Percentiles rank a stretch among this genome's conserved stretches.
Conservation (phyloP, 2,329 filamentous ascomycete species). For the Aspergillus pseudoglaucus region DNA sequence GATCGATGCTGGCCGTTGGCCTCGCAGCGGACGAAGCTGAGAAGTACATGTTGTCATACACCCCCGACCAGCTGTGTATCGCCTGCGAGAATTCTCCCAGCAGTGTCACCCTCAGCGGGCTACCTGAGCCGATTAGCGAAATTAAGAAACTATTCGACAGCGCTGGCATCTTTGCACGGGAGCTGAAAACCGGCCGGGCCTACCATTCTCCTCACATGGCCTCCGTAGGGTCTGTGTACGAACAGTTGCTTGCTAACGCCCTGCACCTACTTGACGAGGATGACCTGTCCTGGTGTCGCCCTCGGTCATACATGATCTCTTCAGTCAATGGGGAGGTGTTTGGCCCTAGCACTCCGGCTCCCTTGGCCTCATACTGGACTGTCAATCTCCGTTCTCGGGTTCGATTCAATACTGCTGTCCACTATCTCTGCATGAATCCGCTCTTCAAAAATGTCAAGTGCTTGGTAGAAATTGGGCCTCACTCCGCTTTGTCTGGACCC, state of each 20-base stretch:
- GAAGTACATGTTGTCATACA: not conserved
- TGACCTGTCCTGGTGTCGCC: not conserved
- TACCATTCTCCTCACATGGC: conserved; percentile 41
- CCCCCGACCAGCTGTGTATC: not conserved
- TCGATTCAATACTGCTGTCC: not conserved
- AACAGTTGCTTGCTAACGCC: not conserved
- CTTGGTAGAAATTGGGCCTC: conserved; percentile 27
- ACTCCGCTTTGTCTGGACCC: conserved; percentile 30
- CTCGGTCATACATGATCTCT: conserved; percentile 6
- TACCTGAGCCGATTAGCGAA: conserved; percentile 2
- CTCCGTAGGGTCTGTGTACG: conserved; percentile 17
- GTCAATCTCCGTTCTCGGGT: conserved; percentile 18
- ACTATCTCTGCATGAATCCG: not conserved
- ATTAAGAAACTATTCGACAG: conserved; percentile 1
- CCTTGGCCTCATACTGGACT: conserved; percentile 32
- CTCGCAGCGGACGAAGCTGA: not conserved
- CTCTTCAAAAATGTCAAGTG: not conserved
- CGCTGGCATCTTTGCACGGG: conserved; percentile 3
- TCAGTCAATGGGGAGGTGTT: conserved; percentile 18
- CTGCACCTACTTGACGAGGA: not conserved
- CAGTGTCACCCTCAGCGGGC: conserved; percentile 6
- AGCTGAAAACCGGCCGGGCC: conserved; percentile 29
- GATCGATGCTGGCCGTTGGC: conserved; percentile 8
- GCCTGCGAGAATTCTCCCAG: not conserved
- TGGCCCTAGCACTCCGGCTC: conserved; percentile 8